These are phyloP conservation scores for Naganishia cerealis DNA, from an alignment of 1,284 basidiomycete genomes.

Conservation along the genomic window DNA sequence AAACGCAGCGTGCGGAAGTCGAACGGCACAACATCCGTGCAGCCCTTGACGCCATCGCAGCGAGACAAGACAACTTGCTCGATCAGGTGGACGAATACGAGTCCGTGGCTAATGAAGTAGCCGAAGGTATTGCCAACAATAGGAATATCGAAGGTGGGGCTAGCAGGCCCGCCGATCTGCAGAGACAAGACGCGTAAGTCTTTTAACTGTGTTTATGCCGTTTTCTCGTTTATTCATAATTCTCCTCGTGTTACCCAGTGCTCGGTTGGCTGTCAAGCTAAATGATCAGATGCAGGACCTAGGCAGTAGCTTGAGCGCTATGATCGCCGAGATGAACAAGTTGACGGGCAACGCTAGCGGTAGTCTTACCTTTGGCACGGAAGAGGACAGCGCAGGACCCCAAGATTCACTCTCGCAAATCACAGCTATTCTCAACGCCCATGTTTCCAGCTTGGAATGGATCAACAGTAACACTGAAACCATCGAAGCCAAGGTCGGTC, in stretches of 20 bases:
- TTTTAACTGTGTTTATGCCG: background rate
- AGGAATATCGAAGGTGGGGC: conserved; percentile 19
- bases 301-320: conserved; percentile 27
- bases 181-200: conserved; percentile 34
- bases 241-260: conserved; percentile 4
- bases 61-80: conserved; percentile 31
- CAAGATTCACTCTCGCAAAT: conserved; percentile 32
- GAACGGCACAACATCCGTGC: conserved; percentile 31
- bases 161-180: conserved; percentile 30
- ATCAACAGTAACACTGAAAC: conserved; percentile 32
- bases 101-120: conserved; percentile 31
- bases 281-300: conserved; percentile 32
- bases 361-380: conserved; percentile 10
- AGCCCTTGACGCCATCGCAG: conserved; percentile 32
- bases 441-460: conserved; percentile 34
- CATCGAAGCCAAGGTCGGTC: conserved; percentile 27
- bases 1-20: conserved; percentile 32
- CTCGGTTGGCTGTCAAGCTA: conserved; percentile 27
- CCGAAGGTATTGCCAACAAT: conserved; percentile 29
- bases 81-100: conserved; percentile 33
- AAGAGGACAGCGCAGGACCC: conserved; percentile 12
- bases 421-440: conserved; percentile 33
- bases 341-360: conserved; percentile 25
- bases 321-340: conserved; percentile 35
- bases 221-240: background rate